Percentiles rank a stretch among this genome's conserved stretches.
These are phyloP conservation scores for Xylaria venustula DNA, from an alignment of 495 filamentous ascomycete species.

Conservation along the genomic window DNA sequence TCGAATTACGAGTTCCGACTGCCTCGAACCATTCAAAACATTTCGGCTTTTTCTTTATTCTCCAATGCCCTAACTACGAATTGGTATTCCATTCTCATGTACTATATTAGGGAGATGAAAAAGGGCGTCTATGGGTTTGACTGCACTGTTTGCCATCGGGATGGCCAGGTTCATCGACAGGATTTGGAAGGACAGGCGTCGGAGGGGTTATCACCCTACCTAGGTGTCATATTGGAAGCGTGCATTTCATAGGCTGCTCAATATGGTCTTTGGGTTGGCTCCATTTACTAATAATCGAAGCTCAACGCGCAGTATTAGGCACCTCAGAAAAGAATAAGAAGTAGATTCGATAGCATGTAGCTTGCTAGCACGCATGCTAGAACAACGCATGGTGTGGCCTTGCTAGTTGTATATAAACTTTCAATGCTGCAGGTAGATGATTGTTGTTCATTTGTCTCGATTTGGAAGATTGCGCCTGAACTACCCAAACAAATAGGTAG, in stretches of 20 bases:
- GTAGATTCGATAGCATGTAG: too few species aligned
- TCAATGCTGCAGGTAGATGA: too few species aligned
- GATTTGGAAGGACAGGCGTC: background rate
- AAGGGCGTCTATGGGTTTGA: background rate
- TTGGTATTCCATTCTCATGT: slow-evolving; percentile 1
- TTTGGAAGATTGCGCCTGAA: too few species aligned
- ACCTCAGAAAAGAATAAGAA: background rate
- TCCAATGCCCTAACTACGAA: background rate
- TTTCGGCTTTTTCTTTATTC: background rate
- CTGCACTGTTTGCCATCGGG: background rate
- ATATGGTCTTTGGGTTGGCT: background rate
- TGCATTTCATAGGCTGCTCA: background rate
- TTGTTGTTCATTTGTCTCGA: too few species aligned
- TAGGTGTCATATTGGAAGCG: background rate
- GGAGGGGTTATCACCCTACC: background rate
- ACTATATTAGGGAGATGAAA: background rate
- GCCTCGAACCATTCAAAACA: background rate
- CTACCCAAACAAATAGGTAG: too few species aligned
- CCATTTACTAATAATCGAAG: background rate
- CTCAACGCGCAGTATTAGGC: background rate
- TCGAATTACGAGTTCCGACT: background rate
- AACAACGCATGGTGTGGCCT: too few species aligned
- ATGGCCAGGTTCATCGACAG: background rate
- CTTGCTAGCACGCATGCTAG: too few species aligned
- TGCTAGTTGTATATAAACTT: too few species aligned